phyloP scores from a whole-genome alignment of 148 eudicot genomes.

The Talinum fruticosum region DNA sequence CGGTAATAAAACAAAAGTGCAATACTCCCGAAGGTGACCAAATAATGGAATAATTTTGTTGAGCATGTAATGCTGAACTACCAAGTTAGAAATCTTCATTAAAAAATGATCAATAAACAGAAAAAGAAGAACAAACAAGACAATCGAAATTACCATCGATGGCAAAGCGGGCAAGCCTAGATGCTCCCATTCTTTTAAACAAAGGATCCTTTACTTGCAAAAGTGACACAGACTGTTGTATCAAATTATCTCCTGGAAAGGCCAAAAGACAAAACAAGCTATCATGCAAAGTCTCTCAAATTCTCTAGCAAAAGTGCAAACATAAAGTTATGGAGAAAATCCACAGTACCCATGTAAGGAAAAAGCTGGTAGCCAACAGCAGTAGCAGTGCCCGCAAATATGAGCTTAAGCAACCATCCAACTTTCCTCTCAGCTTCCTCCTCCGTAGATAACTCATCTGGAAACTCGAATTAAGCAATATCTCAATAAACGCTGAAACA shows the following conservation, averaged over 20 bases:
- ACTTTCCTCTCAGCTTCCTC: slow-evolving; percentile 87
- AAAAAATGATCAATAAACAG: not conserved
- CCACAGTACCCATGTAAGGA: slow-evolving; percentile 72
- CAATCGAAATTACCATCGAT: slow-evolving; percentile 53
- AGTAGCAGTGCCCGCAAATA: slow-evolving; percentile 87
- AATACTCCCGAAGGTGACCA: not conserved
- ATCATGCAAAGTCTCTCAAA: not conserved
- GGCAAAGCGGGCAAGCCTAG: slow-evolving; percentile 86
- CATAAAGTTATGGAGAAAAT: not conserved
- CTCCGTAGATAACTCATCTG: slow-evolving; percentile 65
- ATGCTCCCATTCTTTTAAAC: slow-evolving; percentile 96
- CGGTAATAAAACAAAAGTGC: not conserved
- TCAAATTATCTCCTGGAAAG: slow-evolving; percentile 70
- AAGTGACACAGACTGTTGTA: slow-evolving; percentile 86
- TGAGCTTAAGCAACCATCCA: slow-evolving; percentile 82
- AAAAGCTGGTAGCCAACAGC: slow-evolving; percentile 72
- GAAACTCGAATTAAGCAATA: slow-evolving; percentile 13
- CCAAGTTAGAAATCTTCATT: not conserved
- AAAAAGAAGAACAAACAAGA: not conserved
- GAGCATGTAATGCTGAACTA: not conserved
- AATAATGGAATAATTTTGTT: not conserved
- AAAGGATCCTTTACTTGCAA: slow-evolving; percentile 90
- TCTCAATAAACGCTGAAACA: not conserved
- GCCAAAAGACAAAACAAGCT: not conserved
- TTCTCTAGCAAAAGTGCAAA: not conserved